Percentiles rank a stretch among this genome's conserved stretches.
Conservation (phyloP, 306 rosid genomes). For the Citrullus amarus region DNA sequence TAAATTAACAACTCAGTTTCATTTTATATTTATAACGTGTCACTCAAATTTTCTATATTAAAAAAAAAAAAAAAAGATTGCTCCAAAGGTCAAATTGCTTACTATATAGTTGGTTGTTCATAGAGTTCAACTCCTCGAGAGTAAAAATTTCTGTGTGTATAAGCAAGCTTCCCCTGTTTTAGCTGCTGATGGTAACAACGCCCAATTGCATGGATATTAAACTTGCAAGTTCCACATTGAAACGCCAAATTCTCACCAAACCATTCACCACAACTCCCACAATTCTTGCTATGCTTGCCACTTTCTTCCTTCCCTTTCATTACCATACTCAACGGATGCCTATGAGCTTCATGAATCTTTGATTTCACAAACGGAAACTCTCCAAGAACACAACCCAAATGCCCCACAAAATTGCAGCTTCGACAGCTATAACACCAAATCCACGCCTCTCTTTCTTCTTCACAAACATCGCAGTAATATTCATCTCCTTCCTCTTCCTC, state of each 20-base stretch:
- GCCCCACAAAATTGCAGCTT: neutral
- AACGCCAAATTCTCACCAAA: neutral
- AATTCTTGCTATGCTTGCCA: neutral
- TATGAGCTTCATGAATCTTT: neutral
- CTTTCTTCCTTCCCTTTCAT: neutral
- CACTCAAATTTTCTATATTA: too few relatives aligned
- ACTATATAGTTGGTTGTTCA: neutral
- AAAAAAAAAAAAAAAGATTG: too few relatives aligned
- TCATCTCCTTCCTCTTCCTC: neutral
- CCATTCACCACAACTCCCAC: neutral
- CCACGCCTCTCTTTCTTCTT: neutral
- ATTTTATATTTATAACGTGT: too few relatives aligned
- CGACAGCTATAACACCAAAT: neutral
- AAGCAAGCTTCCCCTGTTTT: neutral
- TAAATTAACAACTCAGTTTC: too few relatives aligned
- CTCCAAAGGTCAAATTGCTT: neutral
- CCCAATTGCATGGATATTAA: neutral
- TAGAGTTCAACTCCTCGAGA: neutral
- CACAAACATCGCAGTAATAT: neutral
- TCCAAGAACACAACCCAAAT: neutral
- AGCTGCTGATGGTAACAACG: neutral
- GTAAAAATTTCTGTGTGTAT: neutral
- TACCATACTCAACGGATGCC: neutral
- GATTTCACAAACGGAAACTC: neutral
- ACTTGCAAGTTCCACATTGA: neutral